phyloP scores from a whole-genome alignment of 2,329 filamentous ascomycete species.

The Aspergillus latus region DNA sequence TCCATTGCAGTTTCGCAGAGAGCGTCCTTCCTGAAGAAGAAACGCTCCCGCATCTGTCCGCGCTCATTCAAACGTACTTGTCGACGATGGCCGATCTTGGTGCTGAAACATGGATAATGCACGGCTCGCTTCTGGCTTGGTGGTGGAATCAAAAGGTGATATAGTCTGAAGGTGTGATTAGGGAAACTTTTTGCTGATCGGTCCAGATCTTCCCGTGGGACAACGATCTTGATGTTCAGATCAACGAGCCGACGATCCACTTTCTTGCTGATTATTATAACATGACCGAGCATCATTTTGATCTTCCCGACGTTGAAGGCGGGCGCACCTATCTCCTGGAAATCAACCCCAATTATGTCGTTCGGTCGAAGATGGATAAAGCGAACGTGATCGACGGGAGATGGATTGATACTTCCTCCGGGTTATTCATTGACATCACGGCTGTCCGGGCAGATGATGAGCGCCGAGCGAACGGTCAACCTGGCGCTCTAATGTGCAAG shows the following conservation, averaged over 20 bases:
- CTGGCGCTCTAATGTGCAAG: conserved; percentile 55
- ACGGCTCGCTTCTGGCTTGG: conserved; percentile 61
- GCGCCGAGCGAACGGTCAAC: conserved; percentile 37
- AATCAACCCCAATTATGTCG: conserved; percentile 57
- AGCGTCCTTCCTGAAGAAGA: conserved; percentile 48
- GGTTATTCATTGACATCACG: conserved; percentile 63
- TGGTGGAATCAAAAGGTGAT: conserved; percentile 59
- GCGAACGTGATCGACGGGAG: conserved; percentile 60
- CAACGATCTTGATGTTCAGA: conserved; percentile 60
- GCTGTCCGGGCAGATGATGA: conserved; percentile 52
- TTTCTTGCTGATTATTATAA: conserved; percentile 61
- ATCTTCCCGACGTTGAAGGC: conserved; percentile 36
- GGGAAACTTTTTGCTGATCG: background rate
- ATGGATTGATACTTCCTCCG: conserved; percentile 61
- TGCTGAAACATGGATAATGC: conserved; percentile 64
- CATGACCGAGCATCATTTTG: conserved; percentile 58
- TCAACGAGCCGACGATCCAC: conserved; percentile 55
- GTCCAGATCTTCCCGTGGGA: conserved; percentile 60
- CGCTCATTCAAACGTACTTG: conserved; percentile 57
- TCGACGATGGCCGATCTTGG: conserved; percentile 57
- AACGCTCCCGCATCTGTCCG: conserved; percentile 49
- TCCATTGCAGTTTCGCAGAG: conserved; percentile 48
- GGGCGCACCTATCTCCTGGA: conserved; percentile 56
- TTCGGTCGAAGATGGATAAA: conserved; percentile 46
- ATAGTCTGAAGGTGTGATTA: conserved; percentile 7